A percentile compares a stretch with the other conserved stretches of the same genome.
phyloP scores from a whole-genome alignment of 1,139 yeast genomes.

The Zygosaccharomyces pseudobailii region DNA sequence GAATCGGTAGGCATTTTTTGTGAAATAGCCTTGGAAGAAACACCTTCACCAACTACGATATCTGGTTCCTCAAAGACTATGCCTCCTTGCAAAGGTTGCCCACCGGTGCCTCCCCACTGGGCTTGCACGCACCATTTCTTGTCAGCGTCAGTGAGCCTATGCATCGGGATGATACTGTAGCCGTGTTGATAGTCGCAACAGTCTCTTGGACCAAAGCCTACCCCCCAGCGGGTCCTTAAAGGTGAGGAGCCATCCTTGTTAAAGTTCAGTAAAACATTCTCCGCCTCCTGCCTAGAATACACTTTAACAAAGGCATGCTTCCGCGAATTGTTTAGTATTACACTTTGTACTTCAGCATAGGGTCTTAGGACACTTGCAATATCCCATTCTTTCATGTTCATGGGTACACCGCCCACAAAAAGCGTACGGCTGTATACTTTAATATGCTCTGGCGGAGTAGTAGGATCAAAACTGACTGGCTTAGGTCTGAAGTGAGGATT shows the following conservation, averaged over 20 bases:
- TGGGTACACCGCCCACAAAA: conserved; percentile 91
- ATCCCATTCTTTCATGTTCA: conserved; percentile 69
- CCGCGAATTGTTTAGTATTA: conserved; percentile 79
- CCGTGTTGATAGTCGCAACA: conserved; percentile 95
- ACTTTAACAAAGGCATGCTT: conserved; percentile 95
- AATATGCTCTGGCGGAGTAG: conserved; percentile 73
- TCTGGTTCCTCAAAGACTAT: conserved; percentile 94
- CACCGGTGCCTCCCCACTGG: conserved; percentile 98
- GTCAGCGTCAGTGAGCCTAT: conserved; percentile 90
- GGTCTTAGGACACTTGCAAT: conserved; percentile 68
- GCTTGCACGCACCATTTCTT: conserved; percentile 83
- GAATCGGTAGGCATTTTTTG: conserved; percentile 84
- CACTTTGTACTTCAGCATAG: conserved; percentile 92
- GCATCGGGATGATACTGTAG: conserved; percentile 77
- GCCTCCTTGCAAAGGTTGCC: conserved; percentile 75
- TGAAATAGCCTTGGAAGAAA: conserved; percentile 87
- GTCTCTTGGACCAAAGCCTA: conserved; percentile 97
- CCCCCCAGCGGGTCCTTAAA: conserved; percentile 94
- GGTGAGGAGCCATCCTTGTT: conserved; percentile 51
- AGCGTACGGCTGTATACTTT: conserved; percentile 85
- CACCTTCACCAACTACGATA: conserved; percentile 92
- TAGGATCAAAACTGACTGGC: conserved; percentile 62
- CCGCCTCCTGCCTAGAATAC: conserved; percentile 93
- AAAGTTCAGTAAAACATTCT: conserved; percentile 59
- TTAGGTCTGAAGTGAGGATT: conserved; percentile 71